Base-by-base conservation (phyloP, 2,329 filamentous ascomycete genomes). In the Fonsecaea pugnacius region DNA sequence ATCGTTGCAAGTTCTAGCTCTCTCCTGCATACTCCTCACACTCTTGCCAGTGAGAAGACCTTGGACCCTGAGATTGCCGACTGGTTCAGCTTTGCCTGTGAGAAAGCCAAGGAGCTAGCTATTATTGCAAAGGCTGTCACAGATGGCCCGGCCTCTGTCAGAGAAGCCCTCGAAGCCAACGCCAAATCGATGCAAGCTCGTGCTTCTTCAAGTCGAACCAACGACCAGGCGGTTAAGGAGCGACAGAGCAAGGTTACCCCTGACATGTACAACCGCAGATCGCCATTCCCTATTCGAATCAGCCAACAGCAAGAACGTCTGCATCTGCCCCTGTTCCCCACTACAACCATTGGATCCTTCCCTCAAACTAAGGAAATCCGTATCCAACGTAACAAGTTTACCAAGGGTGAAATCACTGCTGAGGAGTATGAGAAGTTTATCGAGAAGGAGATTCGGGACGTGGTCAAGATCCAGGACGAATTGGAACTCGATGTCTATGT, bases 291-390 rank as follows among this genome's bases (percentile, higher is more conserved):
- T 61, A 80, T 80, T 72, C 91, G 95, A 82, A 95, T 96, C 75
- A 84, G 88, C 69, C 87, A 91, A 79, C 95, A 99, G 85, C 90
- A 94, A 85, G 88, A 90, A 82, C 89, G 91, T 82, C 91, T 99
- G 77, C 93, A 91, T 77, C 91, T 99, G 67, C 95, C 95, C 73
- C 85, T 94, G 71, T 99, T 99, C 91, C 95, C 95, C 70, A 99
- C 95, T 77, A 99, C 95, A 79, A 99, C 95, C 78, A 99, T 99
- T 72, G 95, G 95, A 73, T 98, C 94, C 63, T 99, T 99, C 91
- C 95, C 95, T 73, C 95, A 99, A 86, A 99, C 95, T 80, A 93
- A 94, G 86, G 92, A 98, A 81, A 99, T 99, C 83, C 92, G 95
- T 83, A 83, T 96, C 74, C 89, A 93, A 83, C 91, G 95, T 77